Evolutionary conservation across 225 moss, liverwort and hornwort species (phyloP).

Genomic region (Sphagnum contortum): DNA sequence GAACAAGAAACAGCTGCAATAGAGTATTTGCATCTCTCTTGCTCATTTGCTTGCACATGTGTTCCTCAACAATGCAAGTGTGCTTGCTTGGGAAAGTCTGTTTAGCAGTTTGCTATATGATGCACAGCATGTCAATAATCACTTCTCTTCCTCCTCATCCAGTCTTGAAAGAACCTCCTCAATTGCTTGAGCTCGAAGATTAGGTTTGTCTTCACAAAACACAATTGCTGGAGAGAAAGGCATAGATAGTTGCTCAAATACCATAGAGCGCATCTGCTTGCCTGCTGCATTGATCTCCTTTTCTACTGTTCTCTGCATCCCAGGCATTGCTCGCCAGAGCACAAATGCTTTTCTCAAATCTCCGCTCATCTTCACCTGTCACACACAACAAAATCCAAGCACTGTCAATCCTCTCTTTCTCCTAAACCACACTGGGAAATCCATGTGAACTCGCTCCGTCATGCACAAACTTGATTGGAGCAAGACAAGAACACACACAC

Average conservation of each 20-base stretch:
- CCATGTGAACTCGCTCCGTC: too few relatives aligned
- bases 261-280: constrained; percentile 53
- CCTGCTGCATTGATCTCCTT: constrained; percentile 53
- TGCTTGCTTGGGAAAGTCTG: too few relatives aligned
- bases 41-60: too few relatives aligned
- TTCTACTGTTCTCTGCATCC: constrained; percentile 63
- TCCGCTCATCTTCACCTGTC: constrained; percentile 72
- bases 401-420: neutral
- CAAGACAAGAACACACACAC: neutral
- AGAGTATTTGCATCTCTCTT: too few relatives aligned
- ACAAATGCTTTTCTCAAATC: constrained; percentile 67
- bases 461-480: neutral
- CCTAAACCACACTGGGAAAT: neutral
- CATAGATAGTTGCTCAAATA: constrained; percentile 67
- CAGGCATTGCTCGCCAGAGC: constrained; percentile 62
- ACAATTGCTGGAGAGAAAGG: constrained; percentile 75
- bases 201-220: constrained; percentile 56
- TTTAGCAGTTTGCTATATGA: too few relatives aligned
- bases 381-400: neutral
- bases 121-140: too few relatives aligned
- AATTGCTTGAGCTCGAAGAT: constrained; percentile 49
- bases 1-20: too few relatives aligned
- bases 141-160: constrained; percentile 21
- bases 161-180: constrained; percentile 60
- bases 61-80: too few relatives aligned